Evolutionary conservation across 129 eudicot genomes (phyloP).

Genomic region (Artemisia tridentata): DNA sequence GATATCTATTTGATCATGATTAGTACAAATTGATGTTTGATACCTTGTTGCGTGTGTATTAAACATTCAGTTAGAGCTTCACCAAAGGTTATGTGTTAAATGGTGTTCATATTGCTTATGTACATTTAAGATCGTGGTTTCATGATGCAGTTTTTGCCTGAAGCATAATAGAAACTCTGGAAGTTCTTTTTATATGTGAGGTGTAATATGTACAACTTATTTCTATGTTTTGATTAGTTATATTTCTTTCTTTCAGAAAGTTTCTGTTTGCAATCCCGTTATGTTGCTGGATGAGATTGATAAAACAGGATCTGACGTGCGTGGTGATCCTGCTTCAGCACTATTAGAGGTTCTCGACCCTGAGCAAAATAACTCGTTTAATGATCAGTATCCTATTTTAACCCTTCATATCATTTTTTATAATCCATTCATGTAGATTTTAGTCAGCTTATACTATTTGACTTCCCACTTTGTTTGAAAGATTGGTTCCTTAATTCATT

Average conservation of each 20-base stretch:
- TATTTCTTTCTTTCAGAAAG: constrained; percentile 51
- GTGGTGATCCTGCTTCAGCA: constrained; percentile 99
- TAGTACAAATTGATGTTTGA: background rate
- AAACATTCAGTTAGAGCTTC: too few relatives aligned
- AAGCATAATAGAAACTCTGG: too few relatives aligned
- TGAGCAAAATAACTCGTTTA: constrained; percentile 87
- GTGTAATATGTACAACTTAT: background rate
- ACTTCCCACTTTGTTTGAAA: background rate
- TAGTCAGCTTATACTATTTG: too few relatives aligned
- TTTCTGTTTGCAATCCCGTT: constrained; percentile 89
- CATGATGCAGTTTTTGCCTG: too few relatives aligned
- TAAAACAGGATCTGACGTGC: constrained; percentile 97
- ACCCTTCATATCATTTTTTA: background rate
- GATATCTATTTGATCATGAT: constrained; percentile 8
- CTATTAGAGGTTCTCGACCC: constrained; percentile 98
- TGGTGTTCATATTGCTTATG: constrained; percentile 6
- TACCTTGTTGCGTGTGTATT: background rate
- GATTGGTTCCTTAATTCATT: constrained; percentile 49
- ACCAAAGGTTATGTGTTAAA: too few relatives aligned
- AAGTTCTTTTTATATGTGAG: background rate
- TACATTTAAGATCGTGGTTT: too few relatives aligned
- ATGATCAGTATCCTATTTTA: constrained; percentile 89
- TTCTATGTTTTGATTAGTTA: background rate
- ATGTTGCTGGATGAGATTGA: constrained; percentile 98
- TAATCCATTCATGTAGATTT: too few relatives aligned